Evolutionary conservation across 2,329 filamentous ascomycete genomes (phyloP).

Genomic region (Byssothecium circinans): DNA sequence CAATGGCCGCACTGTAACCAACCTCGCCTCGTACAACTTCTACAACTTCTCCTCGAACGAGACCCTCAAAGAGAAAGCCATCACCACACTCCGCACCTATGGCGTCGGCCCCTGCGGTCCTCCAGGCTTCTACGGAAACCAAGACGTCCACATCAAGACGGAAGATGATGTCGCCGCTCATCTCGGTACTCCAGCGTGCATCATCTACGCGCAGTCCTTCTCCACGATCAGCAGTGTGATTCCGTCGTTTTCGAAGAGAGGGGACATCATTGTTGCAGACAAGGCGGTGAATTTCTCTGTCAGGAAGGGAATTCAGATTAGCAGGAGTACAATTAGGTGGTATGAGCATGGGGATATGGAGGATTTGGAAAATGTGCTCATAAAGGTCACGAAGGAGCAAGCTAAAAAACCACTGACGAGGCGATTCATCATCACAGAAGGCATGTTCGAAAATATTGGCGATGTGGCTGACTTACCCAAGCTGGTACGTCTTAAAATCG

Average conservation of each 20-base stretch:
- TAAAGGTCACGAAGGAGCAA: conserved; percentile 85
- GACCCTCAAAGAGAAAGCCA: conserved; percentile 89
- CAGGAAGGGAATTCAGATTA: conserved; percentile 91
- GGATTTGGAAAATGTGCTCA: conserved; percentile 82
- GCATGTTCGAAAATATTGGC: conserved; percentile 86
- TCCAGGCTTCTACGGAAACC: conserved; percentile 96
- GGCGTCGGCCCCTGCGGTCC: conserved; percentile 96
- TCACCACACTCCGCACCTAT: conserved; percentile 90
- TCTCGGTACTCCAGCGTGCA: conserved; percentile 83
- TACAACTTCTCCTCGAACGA: conserved; percentile 97
- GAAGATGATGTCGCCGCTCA: conserved; percentile 92
- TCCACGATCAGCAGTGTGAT: conserved; percentile 97
- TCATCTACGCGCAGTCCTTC: conserved; percentile 95
- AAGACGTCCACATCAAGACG: conserved; percentile 97
- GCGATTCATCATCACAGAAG: conserved; percentile 94
- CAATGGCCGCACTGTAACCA: conserved; percentile 87
- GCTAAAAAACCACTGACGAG: conserved; percentile 84
- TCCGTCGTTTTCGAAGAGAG: conserved; percentile 93
- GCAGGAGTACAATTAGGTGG: conserved; percentile 87
- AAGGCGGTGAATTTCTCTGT: conserved; percentile 91
- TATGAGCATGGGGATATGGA: conserved; percentile 96
- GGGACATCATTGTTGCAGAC: conserved; percentile 95
- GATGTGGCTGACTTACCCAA: conserved; percentile 83
- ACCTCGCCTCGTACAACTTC: conserved; percentile 94
- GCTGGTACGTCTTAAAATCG: conserved; percentile 60